phyloP scores from a whole-genome alignment of 2,329 filamentous ascomycete species.

The Amesomyces nigricolor region DNA sequence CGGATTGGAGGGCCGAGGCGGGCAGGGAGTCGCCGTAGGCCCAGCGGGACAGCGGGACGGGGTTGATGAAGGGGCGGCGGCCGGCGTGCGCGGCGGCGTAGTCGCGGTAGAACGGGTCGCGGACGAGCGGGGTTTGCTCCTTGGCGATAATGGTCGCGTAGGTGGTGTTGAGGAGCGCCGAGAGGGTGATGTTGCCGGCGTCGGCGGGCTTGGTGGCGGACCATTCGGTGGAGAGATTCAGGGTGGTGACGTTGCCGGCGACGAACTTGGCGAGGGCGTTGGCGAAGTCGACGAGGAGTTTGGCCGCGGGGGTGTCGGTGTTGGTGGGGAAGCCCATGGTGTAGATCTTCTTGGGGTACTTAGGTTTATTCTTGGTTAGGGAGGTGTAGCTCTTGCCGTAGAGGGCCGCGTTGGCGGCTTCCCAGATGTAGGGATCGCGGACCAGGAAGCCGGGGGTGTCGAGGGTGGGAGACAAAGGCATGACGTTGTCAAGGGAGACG shows the following conservation, averaged over 20 bases:
- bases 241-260: conserved; percentile 17
- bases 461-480: conserved; percentile 37
- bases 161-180: conserved; percentile 29
- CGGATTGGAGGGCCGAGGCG: conserved; percentile 30
- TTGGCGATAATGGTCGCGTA: conserved; percentile 36
- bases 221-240: conserved; percentile 29
- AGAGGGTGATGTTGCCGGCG: conserved; percentile 18
- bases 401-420: conserved; percentile 28
- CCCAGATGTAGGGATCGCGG: conserved; percentile 34
- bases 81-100: conserved; percentile 34
- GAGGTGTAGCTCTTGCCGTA: conserved; percentile 28
- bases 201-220: conserved; percentile 23
- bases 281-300: conserved; percentile 29
- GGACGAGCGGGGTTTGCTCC: conserved; percentile 34
- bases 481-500: conserved; percentile 37
- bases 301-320: conserved; percentile 15
- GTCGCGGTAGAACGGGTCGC: conserved; percentile 36
- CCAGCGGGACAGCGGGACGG: conserved; percentile 34
- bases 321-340: conserved; percentile 28
- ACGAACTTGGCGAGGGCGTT: conserved; percentile 28
- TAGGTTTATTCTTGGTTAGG: conserved; percentile 19
- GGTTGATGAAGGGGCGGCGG: conserved; percentile 35
- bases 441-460: conserved; percentile 42
- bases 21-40: conserved; percentile 31
- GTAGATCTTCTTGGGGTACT: conserved; percentile 31